Base-by-base conservation (phyloP, 1,139 yeast species). In the Taiozyma sp. region DNA sequence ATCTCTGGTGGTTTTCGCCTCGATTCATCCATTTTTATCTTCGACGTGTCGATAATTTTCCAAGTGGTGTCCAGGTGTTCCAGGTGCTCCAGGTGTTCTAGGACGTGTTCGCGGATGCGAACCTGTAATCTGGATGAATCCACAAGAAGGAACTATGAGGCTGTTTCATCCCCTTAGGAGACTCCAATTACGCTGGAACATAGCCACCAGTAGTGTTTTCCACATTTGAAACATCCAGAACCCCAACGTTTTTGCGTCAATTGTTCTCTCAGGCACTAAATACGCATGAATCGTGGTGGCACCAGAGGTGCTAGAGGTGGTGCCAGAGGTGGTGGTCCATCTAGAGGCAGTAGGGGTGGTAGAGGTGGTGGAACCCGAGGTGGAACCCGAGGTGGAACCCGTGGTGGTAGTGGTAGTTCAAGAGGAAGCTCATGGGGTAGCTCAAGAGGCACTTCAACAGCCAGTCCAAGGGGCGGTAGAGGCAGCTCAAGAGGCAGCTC, bases 371-470 rank as follows among this genome's bases (percentile, higher is more conserved):
- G 35, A 22, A 30, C 34, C 26, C 5, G 26, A 2, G 7, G 26
- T 6, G 26, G 19, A 16, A 16, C 19, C 19, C 19, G 26, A 2
- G 26, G 26, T 6, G 44, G 46, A 22, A 21, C 43, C n/a, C 24
- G 40, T 13, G 30, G 52, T 22, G 45, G 50, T 32, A 28, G 40
- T 8, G 35, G 52, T 24, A 47, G 50, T 22, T 29, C 43, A 14
- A 40, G 47, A 10, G 21, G 46, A 10, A 2, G 26, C 26, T 2
- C 39, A 7, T 24, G 34, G 13, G 49, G 49, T 2, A 46, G 43
- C 14, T 14, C 43, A 10, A 22, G 45, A 28, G 42, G 42, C 5
- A 16, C 19, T 16, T 16, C 19, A 16, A 16, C 19, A 16, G 19
- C 2, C 19, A 16, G 19, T 16, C 2, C 19, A 16, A 16, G 19